Percentiles rank a stretch among this genome's conserved stretches.
Conservation (phyloP, 2,329 filamentous ascomycete genomes). For the Exophiala bonariae region DNA sequence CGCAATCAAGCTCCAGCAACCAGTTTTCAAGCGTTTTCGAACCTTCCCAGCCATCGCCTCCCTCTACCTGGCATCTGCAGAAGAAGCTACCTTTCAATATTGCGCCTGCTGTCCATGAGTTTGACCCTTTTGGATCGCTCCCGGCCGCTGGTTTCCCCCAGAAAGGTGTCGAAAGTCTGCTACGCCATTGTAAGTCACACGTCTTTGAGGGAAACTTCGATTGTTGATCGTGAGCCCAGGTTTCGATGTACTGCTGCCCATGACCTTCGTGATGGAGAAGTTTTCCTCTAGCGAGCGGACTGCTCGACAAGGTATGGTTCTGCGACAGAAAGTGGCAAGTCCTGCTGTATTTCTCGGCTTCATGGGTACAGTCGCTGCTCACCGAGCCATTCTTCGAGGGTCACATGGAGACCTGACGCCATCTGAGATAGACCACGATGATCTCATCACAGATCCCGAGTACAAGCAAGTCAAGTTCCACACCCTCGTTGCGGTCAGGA, state of each 20-base stretch:
- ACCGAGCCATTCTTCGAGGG: constrained; percentile 36
- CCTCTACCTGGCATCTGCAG: too few relatives aligned
- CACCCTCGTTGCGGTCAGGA: constrained; percentile 26
- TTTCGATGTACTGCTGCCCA: constrained; percentile 38
- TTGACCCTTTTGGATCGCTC: constrained; percentile 37
- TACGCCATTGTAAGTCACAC: constrained; percentile 36
- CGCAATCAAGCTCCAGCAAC: too few relatives aligned
- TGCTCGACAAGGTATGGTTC: constrained; percentile 33
- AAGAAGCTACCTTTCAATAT: constrained; percentile 4
- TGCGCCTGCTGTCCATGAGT: constrained; percentile 30
- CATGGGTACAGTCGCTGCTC: constrained; percentile 41
- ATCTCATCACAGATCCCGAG: constrained; percentile 34
- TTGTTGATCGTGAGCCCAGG: constrained; percentile 26
- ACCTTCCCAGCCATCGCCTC: not conserved
- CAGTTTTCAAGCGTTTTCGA: too few relatives aligned
- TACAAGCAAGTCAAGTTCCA: constrained; percentile 41
- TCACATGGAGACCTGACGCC: constrained; percentile 29
- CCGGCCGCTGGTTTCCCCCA: constrained; percentile 32
- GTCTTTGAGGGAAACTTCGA: not conserved
- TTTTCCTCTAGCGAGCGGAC: constrained; percentile 26
- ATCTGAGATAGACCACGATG: constrained; percentile 19
- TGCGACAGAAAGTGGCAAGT: constrained; percentile 35
- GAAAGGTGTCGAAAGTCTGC: constrained; percentile 30
- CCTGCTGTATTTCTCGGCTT: constrained; percentile 40
- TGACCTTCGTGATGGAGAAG: constrained; percentile 39